Conservation (phyloP, 2,329 filamentous ascomycete species). For the Chrysoporthe austroafricana region DNA sequence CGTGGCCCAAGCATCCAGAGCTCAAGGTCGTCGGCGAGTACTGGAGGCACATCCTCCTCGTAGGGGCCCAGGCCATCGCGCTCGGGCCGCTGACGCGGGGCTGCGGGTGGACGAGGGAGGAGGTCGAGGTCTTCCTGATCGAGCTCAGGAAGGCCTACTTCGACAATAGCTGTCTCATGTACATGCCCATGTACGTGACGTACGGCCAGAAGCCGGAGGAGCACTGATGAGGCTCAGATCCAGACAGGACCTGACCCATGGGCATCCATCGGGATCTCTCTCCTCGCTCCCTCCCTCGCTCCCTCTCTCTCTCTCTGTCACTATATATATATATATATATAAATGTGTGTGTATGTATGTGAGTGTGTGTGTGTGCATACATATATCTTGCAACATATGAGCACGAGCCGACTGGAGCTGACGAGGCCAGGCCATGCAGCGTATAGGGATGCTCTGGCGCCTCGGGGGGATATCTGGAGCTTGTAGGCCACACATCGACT, state of each 20-base stretch:
- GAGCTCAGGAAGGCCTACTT: conserved; percentile 42
- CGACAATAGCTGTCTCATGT: conserved; percentile 44
- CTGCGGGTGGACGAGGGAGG: conserved; percentile 42
- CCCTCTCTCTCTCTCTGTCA: background rate
- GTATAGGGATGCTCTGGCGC: background rate
- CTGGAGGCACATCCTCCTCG: conserved; percentile 47
- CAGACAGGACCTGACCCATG: background rate
- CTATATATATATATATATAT: no score
- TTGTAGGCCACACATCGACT: background rate
- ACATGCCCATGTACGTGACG: conserved; percentile 60
- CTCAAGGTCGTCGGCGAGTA: conserved; percentile 48
- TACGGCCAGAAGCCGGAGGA: conserved; percentile 55
- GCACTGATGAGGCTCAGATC: conserved; percentile 3
- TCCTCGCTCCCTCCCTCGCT: background rate
- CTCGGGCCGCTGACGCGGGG: conserved; percentile 44
- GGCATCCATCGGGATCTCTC: background rate
- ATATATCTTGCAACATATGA: no score
- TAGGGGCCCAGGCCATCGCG: conserved; percentile 47
- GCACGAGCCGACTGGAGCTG: background rate
- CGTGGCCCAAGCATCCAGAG: conserved; percentile 49
- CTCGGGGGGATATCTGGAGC: background rate
- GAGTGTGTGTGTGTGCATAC: no score
- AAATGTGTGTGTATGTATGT: no score
- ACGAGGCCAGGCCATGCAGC: no score
- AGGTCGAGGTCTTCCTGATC: conserved; percentile 41